Evolutionary conservation across 805 yeast species (phyloP), one percentile per base, ranked within the genome.

Genomic region (Schwanniomyces yamadae): DNA sequence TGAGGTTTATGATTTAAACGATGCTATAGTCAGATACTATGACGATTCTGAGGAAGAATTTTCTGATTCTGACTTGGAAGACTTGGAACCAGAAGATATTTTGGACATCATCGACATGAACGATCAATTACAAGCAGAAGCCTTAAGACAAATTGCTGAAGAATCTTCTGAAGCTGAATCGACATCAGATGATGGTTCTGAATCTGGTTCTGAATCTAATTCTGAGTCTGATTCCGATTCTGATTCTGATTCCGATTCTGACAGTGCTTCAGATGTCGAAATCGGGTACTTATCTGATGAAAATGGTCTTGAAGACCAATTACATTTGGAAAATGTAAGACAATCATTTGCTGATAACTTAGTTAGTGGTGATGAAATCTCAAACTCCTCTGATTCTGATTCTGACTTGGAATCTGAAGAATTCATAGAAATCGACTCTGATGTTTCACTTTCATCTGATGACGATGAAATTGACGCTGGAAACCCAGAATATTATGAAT

Each of bases 111-210:
- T 62, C 18, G 71, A 66, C 52, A 45, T 65, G 55, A 64, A 64
- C 41, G 69, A 66, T 36, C 63, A 56, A 44, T 54, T 64, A 41
- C 65, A 62, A 46, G 63, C 59, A 15, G 56, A 60, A 32, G 67
- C 66, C 5, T 44, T 57, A 30, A 50, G 42, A 24, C 51, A 52
- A 37, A 37, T 45, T 30, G 31, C 33, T 12, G 30, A 30, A 13
- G 37, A 27, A 21, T 6, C 31, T 8, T 21, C 23, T 21, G 23
- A 21, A 21, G n/a, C n/a, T n/a, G n/a, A n/a, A n/a, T n/a, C n/a
- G n/a, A 9, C 19, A 3, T 15, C 17, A 16, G 6, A 18, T 16
- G n/a, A 27, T 12, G 34, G 35, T 17, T 42, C 48, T 5, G 49
- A 46, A 10, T 33, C 36, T 23, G 46, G 39, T 6, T 29, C 43